Evolutionary conservation across 495 filamentous ascomycete genomes (phyloP).

Genomic region (Daldinia bambusicola): DNA sequence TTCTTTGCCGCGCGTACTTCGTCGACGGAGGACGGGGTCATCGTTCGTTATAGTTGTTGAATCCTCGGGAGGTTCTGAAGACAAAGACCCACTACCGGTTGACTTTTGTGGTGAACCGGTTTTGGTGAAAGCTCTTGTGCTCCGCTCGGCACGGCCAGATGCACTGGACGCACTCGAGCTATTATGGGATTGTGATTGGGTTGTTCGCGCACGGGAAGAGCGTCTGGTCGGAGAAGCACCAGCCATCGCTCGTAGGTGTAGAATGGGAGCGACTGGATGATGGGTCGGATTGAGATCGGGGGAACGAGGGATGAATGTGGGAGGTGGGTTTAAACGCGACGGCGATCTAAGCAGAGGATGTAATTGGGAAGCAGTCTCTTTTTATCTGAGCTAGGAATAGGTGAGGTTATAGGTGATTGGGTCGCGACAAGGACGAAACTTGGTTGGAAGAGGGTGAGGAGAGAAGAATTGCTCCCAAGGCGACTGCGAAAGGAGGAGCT

Average conservation of each 20-base stretch:
- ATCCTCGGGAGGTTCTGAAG: conserved; percentile 84
- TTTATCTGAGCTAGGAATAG: conserved; percentile 16
- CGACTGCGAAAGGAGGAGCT: conserved; percentile 37
- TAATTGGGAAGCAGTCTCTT: conserved; percentile 19
- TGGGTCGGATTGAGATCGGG: conserved; percentile 41
- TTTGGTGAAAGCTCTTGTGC: conserved; percentile 76
- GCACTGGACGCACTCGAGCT: conserved; percentile 79
- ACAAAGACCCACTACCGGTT: conserved; percentile 73
- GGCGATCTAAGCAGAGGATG: conserved; percentile 15
- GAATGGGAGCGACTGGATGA: conserved; percentile 40
- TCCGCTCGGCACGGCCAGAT: conserved; percentile 72
- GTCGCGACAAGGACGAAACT: conserved; percentile 41
- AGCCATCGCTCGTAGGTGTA: conserved; percentile 59
- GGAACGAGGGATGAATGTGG: conserved; percentile 15
- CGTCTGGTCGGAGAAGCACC: conserved; percentile 76
- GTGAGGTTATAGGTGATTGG: conserved; percentile 35
- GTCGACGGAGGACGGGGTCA: conserved; percentile 58
- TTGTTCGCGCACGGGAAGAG: conserved; percentile 87
- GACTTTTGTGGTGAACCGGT: conserved; percentile 77
- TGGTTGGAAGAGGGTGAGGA: conserved; percentile 35
- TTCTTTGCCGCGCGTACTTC: conserved; percentile 71
- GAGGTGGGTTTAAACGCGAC: conserved; percentile 19
- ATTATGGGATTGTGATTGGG: conserved; percentile 79
- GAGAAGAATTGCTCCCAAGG: conserved; percentile 28
- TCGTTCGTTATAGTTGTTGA: conserved; percentile 51